These are phyloP conservation scores for Chrysoporthe puriensis DNA, from an alignment of 2,329 filamentous ascomycete genomes.

Conservation along the genomic window DNA sequence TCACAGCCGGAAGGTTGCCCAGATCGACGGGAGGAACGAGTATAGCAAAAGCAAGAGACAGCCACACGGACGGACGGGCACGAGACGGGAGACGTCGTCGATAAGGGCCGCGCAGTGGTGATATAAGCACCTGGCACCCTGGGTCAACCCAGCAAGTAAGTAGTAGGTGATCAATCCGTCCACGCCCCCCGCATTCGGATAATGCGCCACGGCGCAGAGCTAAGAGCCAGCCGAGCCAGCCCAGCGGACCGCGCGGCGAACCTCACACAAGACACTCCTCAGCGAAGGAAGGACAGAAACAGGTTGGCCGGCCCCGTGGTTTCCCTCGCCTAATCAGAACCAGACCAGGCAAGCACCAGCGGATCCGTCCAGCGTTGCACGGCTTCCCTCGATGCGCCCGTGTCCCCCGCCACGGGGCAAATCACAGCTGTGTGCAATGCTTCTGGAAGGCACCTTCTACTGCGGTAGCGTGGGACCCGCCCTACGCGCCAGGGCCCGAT, in stretches of 20 bases:
- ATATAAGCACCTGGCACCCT: neutral
- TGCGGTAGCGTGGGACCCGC: neutral
- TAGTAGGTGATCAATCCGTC: neutral
- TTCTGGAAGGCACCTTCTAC: slow-evolving; percentile 25
- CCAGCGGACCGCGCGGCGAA: neutral
- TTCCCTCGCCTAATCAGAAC: slow-evolving; percentile 6
- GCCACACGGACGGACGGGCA: neutral
- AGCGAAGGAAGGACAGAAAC: neutral
- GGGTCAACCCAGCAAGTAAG: neutral
- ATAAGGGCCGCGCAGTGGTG: neutral
- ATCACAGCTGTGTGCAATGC: slow-evolving; percentile 12
- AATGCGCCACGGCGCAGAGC: slow-evolving; percentile 1
- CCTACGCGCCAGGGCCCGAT: neutral
- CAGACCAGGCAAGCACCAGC: neutral
- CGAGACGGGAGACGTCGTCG: slow-evolving; percentile 4
- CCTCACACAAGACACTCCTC: slow-evolving; percentile 4
- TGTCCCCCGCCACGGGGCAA: neutral
- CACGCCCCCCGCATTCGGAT: neutral
- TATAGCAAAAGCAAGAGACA: neutral
- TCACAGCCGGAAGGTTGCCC: neutral
- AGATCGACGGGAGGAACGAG: neutral
- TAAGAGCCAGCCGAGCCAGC: neutral
- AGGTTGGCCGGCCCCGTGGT: neutral
- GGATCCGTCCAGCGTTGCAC: slow-evolving; percentile 11
- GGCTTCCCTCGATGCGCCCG: neutral